Evolutionary conservation across 2,329 filamentous ascomycete genomes (phyloP), one percentile per base, ranked within the genome.

Genomic region (Thielaviopsis populi): DNA sequence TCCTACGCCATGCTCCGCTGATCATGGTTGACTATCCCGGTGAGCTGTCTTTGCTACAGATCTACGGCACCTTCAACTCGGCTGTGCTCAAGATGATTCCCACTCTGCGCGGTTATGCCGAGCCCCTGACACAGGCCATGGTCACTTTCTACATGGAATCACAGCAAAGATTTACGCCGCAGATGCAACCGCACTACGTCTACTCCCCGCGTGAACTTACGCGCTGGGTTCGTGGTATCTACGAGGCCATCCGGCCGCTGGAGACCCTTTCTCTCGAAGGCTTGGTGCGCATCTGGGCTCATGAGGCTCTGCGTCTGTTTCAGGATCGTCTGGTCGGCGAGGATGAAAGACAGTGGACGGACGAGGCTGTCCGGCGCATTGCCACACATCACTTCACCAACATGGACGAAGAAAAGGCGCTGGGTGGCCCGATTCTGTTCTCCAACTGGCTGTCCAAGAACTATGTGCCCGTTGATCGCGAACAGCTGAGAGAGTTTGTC

Each of bases 11-110:
- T 74, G 91, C 94, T 17, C 94, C 94, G n/a, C 83, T 99, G 63
- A 88, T 99, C 75, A 99, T 99, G 95, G 95, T 99, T 50, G 94
- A 99, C 72, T 99, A 99, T 71, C 94, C 94, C 66, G 94, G 95
- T 70, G 91, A 99, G 76, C 80, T 91, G 53, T 99, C 95, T 2
- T 82, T 99, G 43, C 87, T 86, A 69, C 94, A 99, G 73, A 99
- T 99, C 69, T 99, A 99, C 72, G 94, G 95, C 69, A 97, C 95
- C 0, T 99, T 99, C 82, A 99, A 95, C 73, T 88, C 83, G 63
- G 94, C 95, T 10, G 85, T 99, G 53, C 86, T 99, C 72, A 99
- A 99, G 80, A 94, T 99, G 67, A 87, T 99, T 61, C 92, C 94
- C 1, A 85, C 91, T 15, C 79, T 99, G n/a, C 88, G 94, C 69